Evolutionary conservation across 257 asterid species (phyloP).

Genomic region (Jacaranda mimosifolia): DNA sequence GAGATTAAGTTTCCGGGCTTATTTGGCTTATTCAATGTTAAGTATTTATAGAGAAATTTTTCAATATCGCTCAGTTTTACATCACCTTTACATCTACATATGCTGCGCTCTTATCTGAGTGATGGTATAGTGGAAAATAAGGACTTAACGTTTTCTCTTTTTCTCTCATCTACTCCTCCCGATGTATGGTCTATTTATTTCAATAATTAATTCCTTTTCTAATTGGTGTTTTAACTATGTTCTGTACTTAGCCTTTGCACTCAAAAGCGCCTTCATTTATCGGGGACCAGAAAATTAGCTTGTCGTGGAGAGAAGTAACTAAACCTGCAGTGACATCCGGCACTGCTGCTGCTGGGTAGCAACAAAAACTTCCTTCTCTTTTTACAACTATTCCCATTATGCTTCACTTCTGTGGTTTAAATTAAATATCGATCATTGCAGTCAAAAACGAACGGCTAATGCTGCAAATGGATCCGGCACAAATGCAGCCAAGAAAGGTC

Average conservation of each 20-base stretch:
- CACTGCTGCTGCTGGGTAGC: constrained; percentile 65
- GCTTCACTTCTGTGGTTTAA: not conserved
- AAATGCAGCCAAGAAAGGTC: constrained; percentile 62
- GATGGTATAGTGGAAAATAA: not conserved
- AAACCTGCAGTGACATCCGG: constrained; percentile 55
- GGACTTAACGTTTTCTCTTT: not conserved
- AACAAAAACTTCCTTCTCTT: not conserved
- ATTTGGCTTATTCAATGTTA: not conserved
- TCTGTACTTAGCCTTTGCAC: constrained; percentile 73
- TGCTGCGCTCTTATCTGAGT: not conserved
- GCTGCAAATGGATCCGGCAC: constrained; percentile 55
- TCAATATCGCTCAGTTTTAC: too few species aligned
- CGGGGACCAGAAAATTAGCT: constrained; percentile 76
- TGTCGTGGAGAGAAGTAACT: constrained; percentile 90
- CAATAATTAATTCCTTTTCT: not conserved
- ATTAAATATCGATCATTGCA: constrained; percentile 37
- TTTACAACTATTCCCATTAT: not conserved
- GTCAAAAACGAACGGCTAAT: constrained; percentile 67
- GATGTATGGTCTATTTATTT: not conserved
- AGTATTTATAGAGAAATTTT: too few species aligned
- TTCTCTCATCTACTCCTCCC: not conserved
- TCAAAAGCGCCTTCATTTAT: constrained; percentile 85
- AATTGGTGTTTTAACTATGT: not conserved
- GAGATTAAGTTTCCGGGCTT: not conserved
- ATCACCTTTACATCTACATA: not conserved